phyloP scores from a whole-genome alignment of 1,139 yeast genomes.

The Yamadazyma membranifaciens region DNA sequence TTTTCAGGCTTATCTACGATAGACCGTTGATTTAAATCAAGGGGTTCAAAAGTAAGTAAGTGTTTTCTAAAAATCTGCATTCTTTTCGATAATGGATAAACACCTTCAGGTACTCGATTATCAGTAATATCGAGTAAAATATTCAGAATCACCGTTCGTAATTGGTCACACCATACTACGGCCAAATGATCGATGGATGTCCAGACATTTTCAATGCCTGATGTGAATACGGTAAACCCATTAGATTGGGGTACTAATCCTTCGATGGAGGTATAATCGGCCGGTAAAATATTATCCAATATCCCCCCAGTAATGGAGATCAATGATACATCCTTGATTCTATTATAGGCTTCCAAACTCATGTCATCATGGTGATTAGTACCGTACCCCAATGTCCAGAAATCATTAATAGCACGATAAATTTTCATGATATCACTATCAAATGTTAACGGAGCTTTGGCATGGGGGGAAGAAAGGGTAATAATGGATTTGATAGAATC shows the following conservation, averaged over 20 bases:
- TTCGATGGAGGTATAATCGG: constrained; percentile 83
- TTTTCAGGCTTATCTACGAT: neutral
- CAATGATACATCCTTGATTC: constrained; percentile 51
- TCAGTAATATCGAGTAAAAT: constrained; percentile 63
- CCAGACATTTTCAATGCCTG: constrained; percentile 92
- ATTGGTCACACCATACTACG: constrained; percentile 94
- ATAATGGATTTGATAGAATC: constrained; percentile 79
- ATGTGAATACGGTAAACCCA: constrained; percentile 82
- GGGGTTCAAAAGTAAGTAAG: constrained; percentile 38
- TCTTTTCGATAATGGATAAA: constrained; percentile 50
- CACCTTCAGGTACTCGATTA: constrained; percentile 37
- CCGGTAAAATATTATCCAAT: constrained; percentile 79
- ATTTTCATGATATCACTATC: constrained; percentile 82
- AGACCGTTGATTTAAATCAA: constrained; percentile 1
- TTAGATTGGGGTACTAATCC: constrained; percentile 68
- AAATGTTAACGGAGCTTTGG: constrained; percentile 91
- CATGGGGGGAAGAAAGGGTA: constrained; percentile 91
- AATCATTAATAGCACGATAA: constrained; percentile 72
- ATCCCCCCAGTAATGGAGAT: constrained; percentile 92
- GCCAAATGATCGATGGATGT: constrained; percentile 95
- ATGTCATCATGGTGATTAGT: constrained; percentile 12
- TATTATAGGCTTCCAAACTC: constrained; percentile 31
- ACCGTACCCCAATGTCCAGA: constrained; percentile 50
- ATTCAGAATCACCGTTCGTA: constrained; percentile 62
- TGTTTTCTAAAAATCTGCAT: constrained; percentile 53